A percentile compares a stretch with the other conserved stretches of the same genome.
Evolutionary conservation across 305 asterid species (phyloP).

Genomic region (Withania somnifera): DNA sequence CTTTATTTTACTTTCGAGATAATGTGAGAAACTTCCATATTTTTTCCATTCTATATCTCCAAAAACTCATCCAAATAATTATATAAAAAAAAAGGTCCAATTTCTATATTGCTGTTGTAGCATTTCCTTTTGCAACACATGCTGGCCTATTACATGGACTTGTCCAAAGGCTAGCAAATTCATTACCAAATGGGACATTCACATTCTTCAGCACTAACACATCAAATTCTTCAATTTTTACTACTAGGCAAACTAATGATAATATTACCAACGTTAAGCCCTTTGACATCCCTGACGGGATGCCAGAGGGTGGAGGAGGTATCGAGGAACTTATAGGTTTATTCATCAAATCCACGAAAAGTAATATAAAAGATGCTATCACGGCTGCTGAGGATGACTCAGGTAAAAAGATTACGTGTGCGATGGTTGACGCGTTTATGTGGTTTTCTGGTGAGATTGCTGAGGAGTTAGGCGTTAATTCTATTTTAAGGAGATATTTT

Average conservation of each 20-base stretch:
- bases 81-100: background rate
- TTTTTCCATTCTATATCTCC: background rate
- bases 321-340: conserved; percentile 8
- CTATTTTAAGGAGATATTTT: no score
- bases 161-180: conserved; percentile 11
- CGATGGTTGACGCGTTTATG: conserved; percentile 23
- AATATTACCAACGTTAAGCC: conserved; percentile 4
- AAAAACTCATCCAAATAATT: background rate
- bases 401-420: conserved; percentile 12
- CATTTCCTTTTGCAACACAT: conserved; percentile 30
- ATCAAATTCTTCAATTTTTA: background rate
- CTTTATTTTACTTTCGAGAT: no score
- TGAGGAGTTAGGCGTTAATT: conserved; percentile 4
- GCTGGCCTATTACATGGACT: conserved; percentile 12
- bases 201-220: conserved; percentile 15
- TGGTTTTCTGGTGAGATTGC: conserved; percentile 19
- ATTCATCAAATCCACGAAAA: conserved; percentile 11
- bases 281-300: conserved; percentile 11
- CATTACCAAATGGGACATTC: conserved; percentile 13
- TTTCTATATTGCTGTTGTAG: conserved; percentile 16
- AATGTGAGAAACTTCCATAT: no score
- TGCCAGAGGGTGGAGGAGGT: conserved; percentile 6
- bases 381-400: conserved; percentile 5
- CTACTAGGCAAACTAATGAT: background rate
- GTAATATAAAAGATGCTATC: conserved; percentile 1